Conservation (phyloP, 176 grass and related monocot species). For the Cymbopogon citratus region DNA sequence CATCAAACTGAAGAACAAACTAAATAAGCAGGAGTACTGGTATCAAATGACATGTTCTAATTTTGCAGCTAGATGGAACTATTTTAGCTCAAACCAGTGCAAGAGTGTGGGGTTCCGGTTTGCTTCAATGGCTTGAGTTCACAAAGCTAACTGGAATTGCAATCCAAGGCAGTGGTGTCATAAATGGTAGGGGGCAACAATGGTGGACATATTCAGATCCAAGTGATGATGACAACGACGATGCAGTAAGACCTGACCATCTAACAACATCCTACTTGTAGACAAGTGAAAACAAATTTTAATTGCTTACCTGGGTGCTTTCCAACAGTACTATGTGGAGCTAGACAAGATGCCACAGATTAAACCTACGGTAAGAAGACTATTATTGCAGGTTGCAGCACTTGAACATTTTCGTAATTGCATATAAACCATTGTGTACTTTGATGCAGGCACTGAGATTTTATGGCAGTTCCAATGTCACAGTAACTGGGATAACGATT, state of each 20-base stretch:
- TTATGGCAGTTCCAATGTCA: conserved; percentile 92
- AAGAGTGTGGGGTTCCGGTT: conserved; percentile 53
- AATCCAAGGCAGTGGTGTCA: conserved; percentile 68
- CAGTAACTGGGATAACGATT: conserved; percentile 83
- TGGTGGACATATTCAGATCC: conserved; percentile 76
- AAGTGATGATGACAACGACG: conserved; percentile 32
- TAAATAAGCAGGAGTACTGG: neutral
- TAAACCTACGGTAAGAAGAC: conserved; percentile 79
- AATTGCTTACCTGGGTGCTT: conserved; percentile 34
- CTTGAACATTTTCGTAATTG: neutral
- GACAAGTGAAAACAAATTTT: conserved; percentile 11
- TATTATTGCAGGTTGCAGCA: neutral
- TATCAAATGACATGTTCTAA: neutral
- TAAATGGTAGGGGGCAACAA: conserved; percentile 69
- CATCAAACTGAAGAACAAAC: neutral
- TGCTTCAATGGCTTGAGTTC: conserved; percentile 89
- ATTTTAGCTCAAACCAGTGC: conserved; percentile 61
- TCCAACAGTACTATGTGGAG: conserved; percentile 51
- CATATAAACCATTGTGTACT: neutral
- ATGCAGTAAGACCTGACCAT: conserved; percentile 53
- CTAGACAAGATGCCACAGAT: conserved; percentile 61
- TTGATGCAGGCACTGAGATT: conserved; percentile 78
- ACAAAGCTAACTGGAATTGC: conserved; percentile 77
- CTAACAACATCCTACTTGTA: conserved; percentile 14
- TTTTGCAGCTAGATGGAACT: conserved; percentile 69